Conservation (phyloP, 2,329 filamentous ascomycete species). For the Akanthomyces uredinophilus region DNA sequence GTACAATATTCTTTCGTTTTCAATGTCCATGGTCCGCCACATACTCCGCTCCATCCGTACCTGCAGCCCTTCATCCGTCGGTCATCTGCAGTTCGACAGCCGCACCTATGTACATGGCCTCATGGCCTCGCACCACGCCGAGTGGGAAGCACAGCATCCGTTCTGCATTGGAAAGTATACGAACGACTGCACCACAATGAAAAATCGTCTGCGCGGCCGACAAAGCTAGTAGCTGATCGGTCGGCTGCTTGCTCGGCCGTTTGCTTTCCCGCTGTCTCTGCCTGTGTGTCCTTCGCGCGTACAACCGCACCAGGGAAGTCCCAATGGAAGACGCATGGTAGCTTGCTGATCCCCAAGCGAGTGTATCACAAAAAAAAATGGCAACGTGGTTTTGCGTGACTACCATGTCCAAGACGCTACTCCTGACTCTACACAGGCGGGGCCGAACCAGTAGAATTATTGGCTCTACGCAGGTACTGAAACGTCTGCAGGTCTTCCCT, state of each 20-base stretch:
- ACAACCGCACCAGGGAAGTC: neutral
- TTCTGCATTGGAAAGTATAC: neutral
- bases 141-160: neutral
- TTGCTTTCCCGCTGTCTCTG: neutral
- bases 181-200: neutral
- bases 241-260: neutral
- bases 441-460: neutral
- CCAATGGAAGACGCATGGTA: neutral
- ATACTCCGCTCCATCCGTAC: neutral
- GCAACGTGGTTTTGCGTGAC: neutral
- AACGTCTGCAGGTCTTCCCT: neutral
- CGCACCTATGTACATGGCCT: neutral
- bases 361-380: neutral
- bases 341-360: neutral
- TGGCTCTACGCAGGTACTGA: conserved; percentile 1
- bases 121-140: neutral
- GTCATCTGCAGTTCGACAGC: neutral
- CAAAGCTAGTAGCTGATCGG: neutral
- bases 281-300: neutral
- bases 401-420: neutral
- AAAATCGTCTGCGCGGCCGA: neutral
- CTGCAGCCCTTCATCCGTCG: neutral
- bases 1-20: neutral
- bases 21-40: neutral
- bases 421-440: neutral